phyloP scores from a whole-genome alignment of 495 filamentous ascomycete genomes.

The Penicillium simplicissimum region DNA sequence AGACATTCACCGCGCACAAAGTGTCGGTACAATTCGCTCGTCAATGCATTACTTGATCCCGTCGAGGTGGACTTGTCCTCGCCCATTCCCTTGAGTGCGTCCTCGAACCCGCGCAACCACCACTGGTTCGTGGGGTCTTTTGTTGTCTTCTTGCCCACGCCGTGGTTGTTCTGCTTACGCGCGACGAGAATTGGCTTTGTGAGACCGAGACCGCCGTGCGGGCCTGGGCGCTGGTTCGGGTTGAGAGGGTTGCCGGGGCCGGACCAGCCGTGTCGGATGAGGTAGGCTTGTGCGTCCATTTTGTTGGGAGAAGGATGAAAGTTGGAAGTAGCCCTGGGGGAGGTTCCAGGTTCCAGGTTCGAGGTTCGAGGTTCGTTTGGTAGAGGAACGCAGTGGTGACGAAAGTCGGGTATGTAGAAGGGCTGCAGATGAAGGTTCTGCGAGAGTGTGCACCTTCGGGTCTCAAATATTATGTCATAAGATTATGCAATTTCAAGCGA shows the following conservation, averaged over 20 bases:
- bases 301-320: background rate
- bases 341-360: no score
- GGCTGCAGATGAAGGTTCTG: background rate
- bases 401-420: background rate
- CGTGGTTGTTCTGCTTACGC: conserved; percentile 66
- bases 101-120: conserved; percentile 82
- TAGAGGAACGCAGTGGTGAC: background rate
- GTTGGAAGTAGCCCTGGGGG: no score
- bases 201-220: conserved; percentile 63
- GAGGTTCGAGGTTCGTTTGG: background rate
- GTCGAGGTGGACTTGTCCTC: conserved; percentile 38
- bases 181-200: conserved; percentile 67
- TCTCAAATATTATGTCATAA: background rate
- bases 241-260: conserved; percentile 75
- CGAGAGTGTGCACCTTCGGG: background rate
- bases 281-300: conserved; percentile 70
- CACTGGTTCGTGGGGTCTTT: conserved; percentile 66
- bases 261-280: conserved; percentile 76
- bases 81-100: conserved; percentile 66
- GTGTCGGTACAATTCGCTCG: conserved; percentile 71
- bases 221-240: conserved; percentile 59
- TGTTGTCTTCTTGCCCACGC: conserved; percentile 69
- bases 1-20: conserved; percentile 78
- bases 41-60: conserved; percentile 38
- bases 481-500: background rate